phyloP scores from a whole-genome alignment of 192 early-diverging fungal species.

The Backusella westeae region DNA sequence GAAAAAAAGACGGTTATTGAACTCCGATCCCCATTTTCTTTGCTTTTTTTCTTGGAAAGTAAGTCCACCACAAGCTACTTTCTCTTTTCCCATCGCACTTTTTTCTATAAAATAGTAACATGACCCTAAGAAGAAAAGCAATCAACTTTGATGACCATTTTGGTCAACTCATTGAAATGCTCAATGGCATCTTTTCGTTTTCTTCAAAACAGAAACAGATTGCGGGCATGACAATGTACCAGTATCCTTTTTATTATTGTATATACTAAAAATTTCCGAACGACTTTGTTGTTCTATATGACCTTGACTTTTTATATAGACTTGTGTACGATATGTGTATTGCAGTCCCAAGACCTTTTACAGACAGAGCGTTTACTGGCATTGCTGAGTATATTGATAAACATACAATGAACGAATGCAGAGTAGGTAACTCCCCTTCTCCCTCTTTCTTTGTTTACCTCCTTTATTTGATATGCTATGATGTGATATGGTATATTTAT shows the following conservation, averaged over 20 bases:
- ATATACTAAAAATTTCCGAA: neutral
- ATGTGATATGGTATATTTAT: neutral
- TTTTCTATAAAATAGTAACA: slow-evolving; percentile 8
- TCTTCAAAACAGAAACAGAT: slow-evolving; percentile 42
- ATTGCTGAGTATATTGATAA: slow-evolving; percentile 66
- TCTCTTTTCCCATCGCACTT: neutral
- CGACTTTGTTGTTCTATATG: neutral
- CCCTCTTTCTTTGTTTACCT: neutral
- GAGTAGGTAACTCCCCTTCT: slow-evolving; percentile 38
- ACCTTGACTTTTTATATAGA: slow-evolving; percentile 27
- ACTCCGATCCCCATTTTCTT: neutral
- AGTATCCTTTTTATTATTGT: slow-evolving; percentile 44
- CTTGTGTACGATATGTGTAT: slow-evolving; percentile 81
- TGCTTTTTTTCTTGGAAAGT: neutral
- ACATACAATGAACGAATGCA: slow-evolving; percentile 48
- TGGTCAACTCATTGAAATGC: slow-evolving; percentile 41
- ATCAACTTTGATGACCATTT: slow-evolving; percentile 53
- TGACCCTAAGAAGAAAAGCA: slow-evolving; percentile 54
- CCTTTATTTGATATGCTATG: no score
- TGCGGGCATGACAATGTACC: slow-evolving; percentile 70
- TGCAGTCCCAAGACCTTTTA: slow-evolving; percentile 67
- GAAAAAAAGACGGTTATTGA: neutral
- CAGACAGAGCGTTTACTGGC: slow-evolving; percentile 60
- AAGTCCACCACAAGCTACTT: neutral
- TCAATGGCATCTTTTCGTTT: slow-evolving; percentile 55